Percentiles rank a stretch among this genome's conserved stretches.
Conservation (phyloP, 495 filamentous ascomycete species). For the Aspergillus bertholletiae region DNA sequence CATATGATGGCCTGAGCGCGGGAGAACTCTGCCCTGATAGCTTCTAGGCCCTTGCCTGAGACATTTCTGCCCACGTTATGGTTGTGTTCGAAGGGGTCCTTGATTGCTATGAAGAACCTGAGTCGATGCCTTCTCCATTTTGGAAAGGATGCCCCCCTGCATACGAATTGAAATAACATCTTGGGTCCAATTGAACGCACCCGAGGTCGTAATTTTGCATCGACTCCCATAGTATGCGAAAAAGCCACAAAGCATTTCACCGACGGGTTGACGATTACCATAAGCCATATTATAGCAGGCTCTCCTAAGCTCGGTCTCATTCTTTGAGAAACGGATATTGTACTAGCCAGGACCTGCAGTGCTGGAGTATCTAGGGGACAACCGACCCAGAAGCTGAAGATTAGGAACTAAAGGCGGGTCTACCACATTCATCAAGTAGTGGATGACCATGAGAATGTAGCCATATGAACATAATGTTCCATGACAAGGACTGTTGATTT, state of each 20-base stretch:
- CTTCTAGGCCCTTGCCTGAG: conserved; percentile 66
- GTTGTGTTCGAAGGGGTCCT: conserved; percentile 77
- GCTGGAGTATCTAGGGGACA: conserved; percentile 5
- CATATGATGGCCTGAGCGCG: conserved; percentile 65
- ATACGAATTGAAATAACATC: conserved; percentile 71
- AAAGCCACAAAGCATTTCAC: conserved; percentile 66
- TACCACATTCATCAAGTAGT: conserved; percentile 78
- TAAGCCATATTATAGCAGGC: conserved; percentile 51
- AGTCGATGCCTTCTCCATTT: conserved; percentile 70
- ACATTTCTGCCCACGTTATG: conserved; percentile 85
- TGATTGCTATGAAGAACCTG: conserved; percentile 81
- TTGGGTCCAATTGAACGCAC: conserved; percentile 66
- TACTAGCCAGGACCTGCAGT: conserved; percentile 45
- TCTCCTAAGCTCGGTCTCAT: conserved; percentile 58
- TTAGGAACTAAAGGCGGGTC: conserved; percentile 77
- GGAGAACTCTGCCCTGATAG: conserved; percentile 76
- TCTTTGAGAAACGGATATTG: conserved; percentile 63
- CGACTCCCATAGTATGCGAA: conserved; percentile 74
- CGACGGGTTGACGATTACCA: conserved; percentile 58
- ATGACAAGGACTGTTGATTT: conserved; percentile 77
- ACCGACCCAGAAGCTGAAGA: conserved; percentile 50
- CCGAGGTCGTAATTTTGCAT: conserved; percentile 35
- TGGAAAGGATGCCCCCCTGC: conserved; percentile 60
- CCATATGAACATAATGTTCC: conserved; percentile 83
- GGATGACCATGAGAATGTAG: conserved; percentile 90